Evolutionary conservation across 2,329 filamentous ascomycete genomes (phyloP), one percentile per base, ranked within the genome.

Genomic region (Phaeoacremonium minimum): DNA sequence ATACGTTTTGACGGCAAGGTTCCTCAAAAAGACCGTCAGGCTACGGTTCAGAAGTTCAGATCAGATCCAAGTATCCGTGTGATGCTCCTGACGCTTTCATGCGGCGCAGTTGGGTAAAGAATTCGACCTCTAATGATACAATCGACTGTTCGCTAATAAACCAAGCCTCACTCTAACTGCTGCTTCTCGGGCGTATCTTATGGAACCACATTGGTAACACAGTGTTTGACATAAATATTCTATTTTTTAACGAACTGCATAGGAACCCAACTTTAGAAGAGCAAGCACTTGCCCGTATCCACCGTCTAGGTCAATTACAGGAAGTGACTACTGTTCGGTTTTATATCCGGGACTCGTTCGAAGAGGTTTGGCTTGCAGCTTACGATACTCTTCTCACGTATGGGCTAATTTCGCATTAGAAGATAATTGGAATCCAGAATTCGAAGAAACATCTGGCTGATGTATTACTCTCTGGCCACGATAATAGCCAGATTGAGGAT

Each of bases 61-160:
- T 46, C 33, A 0, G 58, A 74, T 8, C 48, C 58, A 0, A 38
- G 22, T 0, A 46, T 69, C 4, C 50, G 54, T 1, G 64, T 75
- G 4, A 59, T 73, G 36, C 55, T 77, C 0, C 47, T 75, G 1
- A 73, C 71, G 1, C 49, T 75, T 2, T 63, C 65, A 0, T 77
- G 72, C 35, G 73, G 69, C 22, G 68, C 69, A n/a, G 64, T 68
- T 15, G 71, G 72, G 67, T 70, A 48, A 50, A 63, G 19, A 15
- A 7, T 5, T 14, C 31, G 12, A 28, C 14, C 15, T 18, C 26
- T 30, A 32, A 11, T 22, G 1, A 14, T 3, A 5, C 3, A 2
- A 15, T n/a, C 7, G 6, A 7, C 7, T 11, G 6, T 6, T 15
- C 8, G n/a, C 28, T 42, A 20, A 20, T 12, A 30, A 19, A 32